Base-by-base conservation (phyloP, 1,139 yeast genomes). In the Yamadazyma dushanensis region DNA sequence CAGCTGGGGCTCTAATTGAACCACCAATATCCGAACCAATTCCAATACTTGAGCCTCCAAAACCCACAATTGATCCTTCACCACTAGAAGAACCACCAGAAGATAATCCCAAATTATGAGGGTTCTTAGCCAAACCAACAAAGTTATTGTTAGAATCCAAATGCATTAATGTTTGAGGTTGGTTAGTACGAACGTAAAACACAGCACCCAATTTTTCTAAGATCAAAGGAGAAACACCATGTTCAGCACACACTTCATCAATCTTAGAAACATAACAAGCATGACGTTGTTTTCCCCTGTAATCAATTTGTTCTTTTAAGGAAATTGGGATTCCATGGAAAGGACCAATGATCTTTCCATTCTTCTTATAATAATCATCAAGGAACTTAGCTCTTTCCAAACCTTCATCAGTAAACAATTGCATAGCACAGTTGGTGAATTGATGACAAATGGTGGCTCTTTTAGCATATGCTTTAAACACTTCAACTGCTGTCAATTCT, bases 1-100 rank as follows among this genome's bases (percentile, higher is more conserved):
- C 88, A 21, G 90, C 84, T 2, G 92, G 94, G 6, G 74, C 80
- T 53, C 92, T 73, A 45, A 84, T 80, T 2, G 86, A 78, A 1
- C 92, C 94, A 41, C 92, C 94, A 47, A 84, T 83, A 57, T 84
- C 94, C 27, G 85, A 74, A 14, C 92, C 92, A 39, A 83, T 69
- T 30, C 90, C 90, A 28, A 83, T 44, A 2, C 77, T 68, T 20
- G 86, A 76, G 8, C 82, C 88, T 31, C 79, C 82, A 58, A 80
- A 75, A 1, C 75, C 78, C 30, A 80, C 77, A 46, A 80, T 56
- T 0, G 89, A 76, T 46, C 90, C 89, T 57, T 83, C 92, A 47
- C 94, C 94, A 22, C 86, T 80, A 2, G 88, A 80, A 0, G 88
- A 80, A 8, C 94, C 94, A 43, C 76, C 76, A 3, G 73, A 53